Percentiles rank a stretch among this genome's conserved stretches.
These are phyloP conservation scores for Mycena alexandri DNA, from an alignment of 768 basidiomycete species.

Conservation along the genomic window DNA sequence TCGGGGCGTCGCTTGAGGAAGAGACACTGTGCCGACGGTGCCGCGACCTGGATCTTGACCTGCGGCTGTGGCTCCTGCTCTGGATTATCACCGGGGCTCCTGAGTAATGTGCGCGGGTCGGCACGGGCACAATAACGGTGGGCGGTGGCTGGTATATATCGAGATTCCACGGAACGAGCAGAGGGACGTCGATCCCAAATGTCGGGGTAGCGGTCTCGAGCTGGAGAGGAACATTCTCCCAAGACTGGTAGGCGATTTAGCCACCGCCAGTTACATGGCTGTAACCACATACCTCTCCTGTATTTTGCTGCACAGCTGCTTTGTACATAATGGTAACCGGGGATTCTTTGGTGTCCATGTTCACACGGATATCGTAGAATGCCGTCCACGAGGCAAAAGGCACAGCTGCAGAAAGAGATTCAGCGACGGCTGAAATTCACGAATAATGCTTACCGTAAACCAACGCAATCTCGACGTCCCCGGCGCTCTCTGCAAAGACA, in stretches of 20 bases:
- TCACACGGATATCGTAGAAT: constrained; percentile 43
- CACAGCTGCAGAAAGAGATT: constrained; percentile 47
- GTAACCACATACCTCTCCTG: constrained; percentile 53
- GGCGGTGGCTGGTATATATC: constrained; percentile 37
- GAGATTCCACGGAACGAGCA: constrained; percentile 54
- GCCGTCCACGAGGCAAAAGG: constrained; percentile 50
- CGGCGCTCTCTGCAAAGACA: constrained; percentile 52
- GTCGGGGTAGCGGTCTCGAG: constrained; percentile 60
- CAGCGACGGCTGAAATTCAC: not conserved
- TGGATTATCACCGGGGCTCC: no score
- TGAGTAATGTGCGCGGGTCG: not conserved
- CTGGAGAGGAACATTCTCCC: constrained; percentile 56
- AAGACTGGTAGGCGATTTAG: constrained; percentile 45
- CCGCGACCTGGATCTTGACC: no score
- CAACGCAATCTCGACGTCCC: constrained; percentile 53
- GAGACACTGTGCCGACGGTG: no score
- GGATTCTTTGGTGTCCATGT: constrained; percentile 55
- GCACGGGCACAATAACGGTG: no score
- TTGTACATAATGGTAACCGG: constrained; percentile 57
- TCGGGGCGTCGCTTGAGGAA: no score
- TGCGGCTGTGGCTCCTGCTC: no score
- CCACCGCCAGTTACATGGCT: not conserved
- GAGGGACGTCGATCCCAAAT: constrained; percentile 53
- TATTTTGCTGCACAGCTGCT: constrained; percentile 54
- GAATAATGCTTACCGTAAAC: constrained; percentile 51